Evolutionary conservation across 192 early-diverging fungal species (phyloP).

Genomic region (Coemansia sp.): DNA sequence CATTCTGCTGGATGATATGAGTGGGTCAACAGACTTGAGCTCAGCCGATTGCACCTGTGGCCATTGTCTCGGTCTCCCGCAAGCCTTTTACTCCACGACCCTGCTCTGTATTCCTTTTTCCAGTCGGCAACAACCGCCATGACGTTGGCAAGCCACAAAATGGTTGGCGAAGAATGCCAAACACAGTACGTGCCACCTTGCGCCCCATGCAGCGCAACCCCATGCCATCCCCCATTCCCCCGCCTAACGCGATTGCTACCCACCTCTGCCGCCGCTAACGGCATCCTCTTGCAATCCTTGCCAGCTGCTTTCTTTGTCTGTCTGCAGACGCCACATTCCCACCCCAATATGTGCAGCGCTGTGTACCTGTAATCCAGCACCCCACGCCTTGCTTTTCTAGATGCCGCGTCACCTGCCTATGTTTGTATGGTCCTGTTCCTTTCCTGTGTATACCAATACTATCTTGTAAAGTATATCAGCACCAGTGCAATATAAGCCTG

Average conservation of each 20-base stretch:
- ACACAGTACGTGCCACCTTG: conserved; percentile 15
- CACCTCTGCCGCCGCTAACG: not conserved
- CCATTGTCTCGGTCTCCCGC: not conserved
- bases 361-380: not conserved
- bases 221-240: not conserved
- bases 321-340: not conserved
- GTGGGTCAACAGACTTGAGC: not conserved
- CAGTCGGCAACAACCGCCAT: not conserved
- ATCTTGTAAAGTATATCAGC: not conserved
- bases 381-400: not conserved
- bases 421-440: not conserved
- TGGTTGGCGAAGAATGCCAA: conserved; percentile 3
- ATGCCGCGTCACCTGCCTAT: not conserved
- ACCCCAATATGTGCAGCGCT: not conserved
- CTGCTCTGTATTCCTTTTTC: not conserved
- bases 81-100: not conserved
- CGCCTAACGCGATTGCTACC: not conserved
- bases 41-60: not conserved
- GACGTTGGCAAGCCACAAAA: conserved; percentile 7
- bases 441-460: not conserved
- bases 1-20: not conserved
- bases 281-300: not conserved
- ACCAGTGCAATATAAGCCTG: not conserved
- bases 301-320: not conserved
- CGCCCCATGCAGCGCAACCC: conserved; percentile 7